These are phyloP conservation scores for Retiboletus flavoniger DNA, from an alignment of 1,284 basidiomycete species.

Conservation along the genomic window DNA sequence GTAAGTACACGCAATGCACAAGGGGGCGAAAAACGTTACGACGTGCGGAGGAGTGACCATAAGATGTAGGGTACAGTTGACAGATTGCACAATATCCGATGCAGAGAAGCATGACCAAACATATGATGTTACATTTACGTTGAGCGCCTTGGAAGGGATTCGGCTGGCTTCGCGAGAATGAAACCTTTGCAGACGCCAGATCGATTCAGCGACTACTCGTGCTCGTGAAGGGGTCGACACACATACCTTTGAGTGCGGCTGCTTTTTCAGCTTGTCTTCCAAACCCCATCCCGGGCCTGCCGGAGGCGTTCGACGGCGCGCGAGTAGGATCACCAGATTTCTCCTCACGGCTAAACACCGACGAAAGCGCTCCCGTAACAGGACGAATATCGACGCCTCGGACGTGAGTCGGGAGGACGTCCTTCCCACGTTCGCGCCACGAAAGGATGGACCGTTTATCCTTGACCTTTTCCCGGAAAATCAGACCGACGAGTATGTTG, in stretches of 20 bases:
- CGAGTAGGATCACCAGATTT: constrained; percentile 6
- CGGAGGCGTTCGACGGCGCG: constrained; percentile 11
- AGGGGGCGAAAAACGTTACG: constrained; percentile 13
- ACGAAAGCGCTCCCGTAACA: constrained; percentile 13
- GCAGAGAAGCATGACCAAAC: constrained; percentile 1
- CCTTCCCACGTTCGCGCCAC: constrained; percentile 62
- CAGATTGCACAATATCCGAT: not conserved
- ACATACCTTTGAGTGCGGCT: constrained; percentile 57
- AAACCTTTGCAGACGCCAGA: constrained; percentile 35
- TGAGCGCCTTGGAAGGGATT: constrained; percentile 47
- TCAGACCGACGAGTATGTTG: constrained; percentile 77
- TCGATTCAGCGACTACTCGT: not conserved
- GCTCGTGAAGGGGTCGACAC: not conserved
- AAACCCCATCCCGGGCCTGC: constrained; percentile 66
- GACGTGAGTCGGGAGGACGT: constrained; percentile 51
- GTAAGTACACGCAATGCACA: constrained; percentile 7
- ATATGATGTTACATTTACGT: constrained; percentile 3
- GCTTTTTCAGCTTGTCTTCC: constrained; percentile 74
- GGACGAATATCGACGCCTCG: constrained; percentile 23
- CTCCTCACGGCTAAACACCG: constrained; percentile 10
- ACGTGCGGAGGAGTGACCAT: constrained; percentile 3
- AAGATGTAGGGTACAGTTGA: constrained; percentile 4
- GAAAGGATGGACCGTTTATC: constrained; percentile 60
- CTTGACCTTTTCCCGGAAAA: constrained; percentile 67
- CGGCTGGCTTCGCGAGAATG: constrained; percentile 52